Evolutionary conservation across 1,139 yeast species (phyloP).

Genomic region (Ogataea hybrid): DNA sequence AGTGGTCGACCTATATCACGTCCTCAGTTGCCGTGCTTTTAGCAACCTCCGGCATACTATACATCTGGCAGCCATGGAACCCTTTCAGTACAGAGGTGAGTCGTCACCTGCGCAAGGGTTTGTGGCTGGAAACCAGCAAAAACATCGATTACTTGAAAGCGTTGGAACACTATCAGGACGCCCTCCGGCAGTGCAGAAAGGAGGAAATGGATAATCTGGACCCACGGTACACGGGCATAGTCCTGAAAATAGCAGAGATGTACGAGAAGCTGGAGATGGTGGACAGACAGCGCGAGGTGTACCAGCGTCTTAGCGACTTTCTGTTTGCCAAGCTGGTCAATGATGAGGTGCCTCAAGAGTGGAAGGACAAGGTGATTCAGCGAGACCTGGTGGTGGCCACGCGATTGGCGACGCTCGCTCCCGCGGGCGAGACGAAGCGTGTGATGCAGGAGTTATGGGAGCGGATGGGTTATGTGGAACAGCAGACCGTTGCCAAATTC

Average conservation of each 20-base stretch:
- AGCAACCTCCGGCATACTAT: conserved; percentile 18
- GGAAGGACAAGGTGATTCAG: conserved; percentile 25
- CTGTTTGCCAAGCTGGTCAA: conserved; percentile 29
- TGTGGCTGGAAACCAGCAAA: conserved; percentile 82
- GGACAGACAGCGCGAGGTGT: conserved; percentile 23
- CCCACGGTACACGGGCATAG: conserved; percentile 82
- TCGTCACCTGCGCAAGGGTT: conserved; percentile 62
- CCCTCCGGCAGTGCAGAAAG: conserved; percentile 43
- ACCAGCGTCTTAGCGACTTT: conserved; percentile 24
- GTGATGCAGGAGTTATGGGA: conserved; percentile 22
- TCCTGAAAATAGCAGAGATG: conserved; percentile 84
- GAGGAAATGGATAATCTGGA: conserved; percentile 51
- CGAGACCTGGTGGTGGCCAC: conserved; percentile 30
- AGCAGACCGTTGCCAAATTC: conserved; percentile 16
- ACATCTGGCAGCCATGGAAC: conserved; percentile 36
- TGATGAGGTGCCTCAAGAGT: conserved; percentile 23
- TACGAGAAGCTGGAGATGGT: conserved; percentile 38
- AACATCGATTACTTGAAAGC: conserved; percentile 65
- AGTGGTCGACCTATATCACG: conserved; percentile 11
- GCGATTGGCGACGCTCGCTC: conserved; percentile 25
- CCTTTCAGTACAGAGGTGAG: conserved; percentile 51
- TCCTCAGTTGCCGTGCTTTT: conserved; percentile 9
- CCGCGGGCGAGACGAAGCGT: conserved; percentile 8
- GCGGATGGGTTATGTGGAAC: conserved; percentile 27
- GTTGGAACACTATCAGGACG: conserved; percentile 58